Conservation (phyloP, 331 rosid genomes). For the Quercus lobata region DNA sequence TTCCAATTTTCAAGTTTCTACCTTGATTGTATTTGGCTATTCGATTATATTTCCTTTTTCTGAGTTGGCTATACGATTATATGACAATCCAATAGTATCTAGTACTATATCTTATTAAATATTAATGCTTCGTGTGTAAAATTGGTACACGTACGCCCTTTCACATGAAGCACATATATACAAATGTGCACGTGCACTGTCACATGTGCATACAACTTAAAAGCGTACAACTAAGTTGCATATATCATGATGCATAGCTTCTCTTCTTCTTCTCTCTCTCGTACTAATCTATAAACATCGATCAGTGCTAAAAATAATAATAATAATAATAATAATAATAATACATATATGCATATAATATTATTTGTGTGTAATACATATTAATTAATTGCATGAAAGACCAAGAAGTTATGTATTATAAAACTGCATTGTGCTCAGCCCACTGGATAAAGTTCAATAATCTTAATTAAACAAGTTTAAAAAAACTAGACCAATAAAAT, state of each 20-base stretch:
- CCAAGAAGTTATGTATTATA: too few species aligned
- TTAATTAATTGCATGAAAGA: background rate
- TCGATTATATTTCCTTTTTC: too few species aligned
- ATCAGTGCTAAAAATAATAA: too few species aligned
- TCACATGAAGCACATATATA: constrained; percentile 11
- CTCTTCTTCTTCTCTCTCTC: too few species aligned
- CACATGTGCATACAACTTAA: constrained; percentile 23
- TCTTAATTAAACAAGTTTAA: background rate
- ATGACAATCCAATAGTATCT: background rate
- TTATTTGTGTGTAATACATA: background rate
- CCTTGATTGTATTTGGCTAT: too few species aligned
- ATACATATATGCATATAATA: too few species aligned
- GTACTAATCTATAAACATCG: too few species aligned
- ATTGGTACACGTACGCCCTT: background rate
- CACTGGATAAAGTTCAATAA: background rate
- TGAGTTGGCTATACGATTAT: background rate
- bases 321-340: too few species aligned
- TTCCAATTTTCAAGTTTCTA: background rate
- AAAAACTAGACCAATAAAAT: background rate
- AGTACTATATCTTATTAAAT: background rate
- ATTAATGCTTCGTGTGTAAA: background rate
- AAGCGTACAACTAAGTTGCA: constrained; percentile 1
- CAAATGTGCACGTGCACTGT: background rate
- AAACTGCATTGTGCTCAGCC: background rate
- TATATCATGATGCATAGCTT: background rate